Conservation (phyloP, 805 yeast genomes). For the Schwanniomyces vanrijiae region DNA sequence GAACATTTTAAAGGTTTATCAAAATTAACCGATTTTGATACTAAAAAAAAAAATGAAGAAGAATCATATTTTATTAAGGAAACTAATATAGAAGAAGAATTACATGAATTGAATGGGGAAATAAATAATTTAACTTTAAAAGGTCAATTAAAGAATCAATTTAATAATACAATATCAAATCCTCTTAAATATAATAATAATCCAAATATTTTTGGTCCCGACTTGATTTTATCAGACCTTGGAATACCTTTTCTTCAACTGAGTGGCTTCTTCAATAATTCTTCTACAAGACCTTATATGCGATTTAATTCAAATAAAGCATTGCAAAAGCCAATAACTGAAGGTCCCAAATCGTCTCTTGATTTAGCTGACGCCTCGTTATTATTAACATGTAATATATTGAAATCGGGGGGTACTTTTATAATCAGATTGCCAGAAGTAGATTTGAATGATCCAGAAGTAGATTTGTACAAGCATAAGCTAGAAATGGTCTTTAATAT, state of each 20-base stretch:
- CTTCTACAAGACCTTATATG: constrained; percentile 33
- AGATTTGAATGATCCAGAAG: constrained; percentile 27
- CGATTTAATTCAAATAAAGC: constrained; percentile 24
- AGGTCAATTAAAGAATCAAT: background rate
- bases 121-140: constrained; percentile 1
- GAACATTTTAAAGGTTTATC: constrained; percentile 30
- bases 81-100: constrained; percentile 17
- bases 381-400: constrained; percentile 25
- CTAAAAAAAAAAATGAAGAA: constrained; percentile 1
- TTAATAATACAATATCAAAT: background rate
- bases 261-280: constrained; percentile 37
- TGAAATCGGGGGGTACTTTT: constrained; percentile 30
- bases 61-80: constrained; percentile 29
- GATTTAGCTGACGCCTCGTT: constrained; percentile 44
- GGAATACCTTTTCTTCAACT: constrained; percentile 33
- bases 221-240: constrained; percentile 38
- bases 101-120: constrained; percentile 11
- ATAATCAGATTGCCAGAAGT: constrained; percentile 29
- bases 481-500: constrained; percentile 23
- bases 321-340: constrained; percentile 22
- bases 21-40: constrained; percentile 7
- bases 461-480: constrained; percentile 22
- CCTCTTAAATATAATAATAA: background rate
- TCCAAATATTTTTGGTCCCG: constrained; percentile 24
- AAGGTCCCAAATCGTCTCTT: constrained; percentile 28